These are phyloP conservation scores for Tylopilus sp. DNA, from an alignment of 1,284 basidiomycete species.

Conservation along the genomic window DNA sequence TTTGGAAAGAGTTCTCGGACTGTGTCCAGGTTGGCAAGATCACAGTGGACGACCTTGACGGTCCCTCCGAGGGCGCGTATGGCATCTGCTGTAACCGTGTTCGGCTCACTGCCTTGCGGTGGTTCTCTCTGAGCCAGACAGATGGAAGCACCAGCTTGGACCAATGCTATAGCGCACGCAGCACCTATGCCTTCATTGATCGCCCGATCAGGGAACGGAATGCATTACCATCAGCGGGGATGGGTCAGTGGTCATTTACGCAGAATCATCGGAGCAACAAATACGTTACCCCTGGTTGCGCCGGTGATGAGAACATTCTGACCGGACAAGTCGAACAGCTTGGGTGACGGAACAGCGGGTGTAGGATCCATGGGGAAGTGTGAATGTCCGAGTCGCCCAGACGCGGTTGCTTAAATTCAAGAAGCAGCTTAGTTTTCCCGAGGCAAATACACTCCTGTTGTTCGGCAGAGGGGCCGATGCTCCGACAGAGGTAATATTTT, in stretches of 20 bases:
- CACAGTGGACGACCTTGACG: conserved; percentile 64
- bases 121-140: conserved; percentile 70
- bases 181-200: conserved; percentile 63
- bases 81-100: conserved; percentile 54
- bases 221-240: conserved; percentile 16
- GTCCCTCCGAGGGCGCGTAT: conserved; percentile 45
- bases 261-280: conserved; percentile 19
- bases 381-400: not conserved
- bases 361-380: conserved; percentile 40
- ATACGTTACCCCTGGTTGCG: conserved; percentile 55
- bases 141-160: conserved; percentile 77
- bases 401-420: conserved; percentile 28
- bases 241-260: conserved; percentile 14
- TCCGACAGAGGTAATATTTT: conserved; percentile 19
- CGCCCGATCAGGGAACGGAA: conserved; percentile 12
- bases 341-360: conserved; percentile 43
- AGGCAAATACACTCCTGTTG: conserved; percentile 26
- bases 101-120: conserved; percentile 36
- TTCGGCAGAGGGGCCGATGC: conserved; percentile 31
- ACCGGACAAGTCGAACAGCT: conserved; percentile 58
- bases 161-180: conserved; percentile 68
- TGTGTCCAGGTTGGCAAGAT: conserved; percentile 65
- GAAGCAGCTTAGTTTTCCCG: not conserved
- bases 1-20: conserved; percentile 66
- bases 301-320: conserved; percentile 70